These are phyloP conservation scores for Austroboletus olivaceoglutinosus DNA, from an alignment of 1,284 basidiomycete species.

Conservation along the genomic window DNA sequence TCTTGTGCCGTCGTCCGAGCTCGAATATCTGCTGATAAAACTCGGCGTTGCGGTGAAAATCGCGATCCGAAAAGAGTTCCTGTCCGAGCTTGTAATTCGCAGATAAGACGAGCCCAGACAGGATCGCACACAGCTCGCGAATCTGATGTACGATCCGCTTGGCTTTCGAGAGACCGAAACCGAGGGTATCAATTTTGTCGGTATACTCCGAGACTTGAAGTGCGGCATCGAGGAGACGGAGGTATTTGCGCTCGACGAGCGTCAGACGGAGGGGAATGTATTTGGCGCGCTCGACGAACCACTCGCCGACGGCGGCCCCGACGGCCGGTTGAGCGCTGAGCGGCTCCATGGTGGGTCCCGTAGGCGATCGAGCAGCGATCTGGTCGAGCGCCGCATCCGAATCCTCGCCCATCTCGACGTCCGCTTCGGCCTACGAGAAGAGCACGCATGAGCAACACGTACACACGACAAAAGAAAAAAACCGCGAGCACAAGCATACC, in stretches of 20 bases:
- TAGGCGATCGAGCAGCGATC: conserved; percentile 23
- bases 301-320: conserved; percentile 66
- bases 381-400: conserved; percentile 49
- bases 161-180: conserved; percentile 70
- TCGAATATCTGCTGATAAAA: conserved; percentile 78
- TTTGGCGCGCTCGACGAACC: conserved; percentile 76
- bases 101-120: conserved; percentile 73
- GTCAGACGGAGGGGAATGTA: conserved; percentile 75
- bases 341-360: conserved; percentile 37
- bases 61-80: conserved; percentile 72
- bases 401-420: conserved; percentile 41
- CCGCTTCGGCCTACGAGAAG: conserved; percentile 27
- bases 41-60: conserved; percentile 70
- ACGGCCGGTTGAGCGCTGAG: conserved; percentile 53
- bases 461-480: neutral
- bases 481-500: conserved; percentile 9
- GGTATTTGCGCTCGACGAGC: conserved; percentile 70
- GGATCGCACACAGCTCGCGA: conserved; percentile 77
- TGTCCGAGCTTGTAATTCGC: conserved; percentile 85
- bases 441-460: conserved; percentile 1
- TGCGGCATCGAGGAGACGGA: conserved; percentile 77
- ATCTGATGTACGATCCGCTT: conserved; percentile 82
- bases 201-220: conserved; percentile 80
- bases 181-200: conserved; percentile 78
- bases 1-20: conserved; percentile 78